Evolutionary conservation across 1,284 basidiomycete genomes (phyloP).

Genomic region (Cryptococcus hybrid): DNA sequence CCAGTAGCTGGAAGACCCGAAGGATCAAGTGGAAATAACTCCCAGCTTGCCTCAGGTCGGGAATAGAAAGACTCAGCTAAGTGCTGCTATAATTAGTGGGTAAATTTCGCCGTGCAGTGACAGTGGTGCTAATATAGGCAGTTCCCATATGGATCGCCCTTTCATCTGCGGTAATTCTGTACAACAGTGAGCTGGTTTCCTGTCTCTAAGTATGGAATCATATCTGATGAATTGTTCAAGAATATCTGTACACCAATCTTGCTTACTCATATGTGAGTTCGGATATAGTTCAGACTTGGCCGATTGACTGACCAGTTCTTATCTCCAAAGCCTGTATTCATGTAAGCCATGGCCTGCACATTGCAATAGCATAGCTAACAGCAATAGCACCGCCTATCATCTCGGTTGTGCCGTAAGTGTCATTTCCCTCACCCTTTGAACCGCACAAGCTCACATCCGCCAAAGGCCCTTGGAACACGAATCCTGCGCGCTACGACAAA

Average conservation of each 20-base stretch:
- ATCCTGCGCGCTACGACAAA: conserved; percentile 79
- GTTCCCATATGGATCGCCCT: conserved; percentile 67
- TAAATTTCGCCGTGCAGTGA: neutral
- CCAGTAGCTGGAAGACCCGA: conserved; percentile 4
- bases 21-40: conserved; percentile 16
- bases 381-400: conserved; percentile 61
- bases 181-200: conserved; percentile 62
- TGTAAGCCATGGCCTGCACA: conserved; percentile 22
- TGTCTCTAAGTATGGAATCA: neutral
- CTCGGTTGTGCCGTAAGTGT: conserved; percentile 44
- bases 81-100: conserved; percentile 32
- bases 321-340: conserved; percentile 40
- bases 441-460: neutral
- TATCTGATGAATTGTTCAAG: conserved; percentile 11
- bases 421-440: too few species aligned
- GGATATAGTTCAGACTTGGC: conserved; percentile 10
- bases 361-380: conserved; percentile 33
- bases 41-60: conserved; percentile 20
- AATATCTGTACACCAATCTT: conserved; percentile 78
- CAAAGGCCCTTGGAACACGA: conserved; percentile 81
- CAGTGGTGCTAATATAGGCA: conserved; percentile 10
- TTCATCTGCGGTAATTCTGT: conserved; percentile 86
- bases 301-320: neutral
- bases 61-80: conserved; percentile 3
- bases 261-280: conserved; percentile 63